phyloP scores from a whole-genome alignment of 768 basidiomycete genomes.

The Boletellus ananiceps region DNA sequence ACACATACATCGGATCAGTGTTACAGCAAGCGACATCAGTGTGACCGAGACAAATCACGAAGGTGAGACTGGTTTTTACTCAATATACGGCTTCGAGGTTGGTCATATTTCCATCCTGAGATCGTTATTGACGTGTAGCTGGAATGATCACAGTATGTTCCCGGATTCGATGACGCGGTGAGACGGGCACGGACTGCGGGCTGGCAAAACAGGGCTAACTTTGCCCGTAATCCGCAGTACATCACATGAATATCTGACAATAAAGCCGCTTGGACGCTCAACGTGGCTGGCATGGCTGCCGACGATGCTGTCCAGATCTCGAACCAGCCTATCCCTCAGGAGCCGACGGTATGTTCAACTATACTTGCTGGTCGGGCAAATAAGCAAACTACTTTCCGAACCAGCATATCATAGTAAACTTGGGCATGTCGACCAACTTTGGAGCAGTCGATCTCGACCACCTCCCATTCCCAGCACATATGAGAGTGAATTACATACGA shows the following conservation, averaged over 20 bases:
- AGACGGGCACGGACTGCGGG: slow-evolving; percentile 18
- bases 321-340: slow-evolving; percentile 65
- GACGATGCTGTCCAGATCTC: slow-evolving; percentile 59
- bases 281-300: slow-evolving; percentile 60
- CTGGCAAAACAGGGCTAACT: background rate
- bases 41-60: slow-evolving; percentile 69
- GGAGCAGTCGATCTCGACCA: slow-evolving; percentile 51
- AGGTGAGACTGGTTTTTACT: slow-evolving; percentile 53
- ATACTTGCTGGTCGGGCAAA: background rate
- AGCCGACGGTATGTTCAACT: slow-evolving; percentile 68
- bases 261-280: slow-evolving; percentile 69
- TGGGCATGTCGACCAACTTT: slow-evolving; percentile 60
- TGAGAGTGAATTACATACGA: slow-evolving; percentile 55
- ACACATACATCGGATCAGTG: slow-evolving; percentile 62
- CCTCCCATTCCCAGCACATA: slow-evolving; percentile 45
- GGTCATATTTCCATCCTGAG: slow-evolving; percentile 9
- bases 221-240: slow-evolving; percentile 43
- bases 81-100: slow-evolving; percentile 78
- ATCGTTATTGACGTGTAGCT: background rate
- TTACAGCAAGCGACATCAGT: slow-evolving; percentile 80
- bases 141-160: slow-evolving; percentile 22
- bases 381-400: slow-evolving; percentile 1
- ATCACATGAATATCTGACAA: slow-evolving; percentile 80
- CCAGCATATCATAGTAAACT: slow-evolving; percentile 51
- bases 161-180: slow-evolving; percentile 64